These are phyloP conservation scores for Penicillium sp. DNA, from an alignment of 2,329 filamentous ascomycete species.

Conservation along the genomic window DNA sequence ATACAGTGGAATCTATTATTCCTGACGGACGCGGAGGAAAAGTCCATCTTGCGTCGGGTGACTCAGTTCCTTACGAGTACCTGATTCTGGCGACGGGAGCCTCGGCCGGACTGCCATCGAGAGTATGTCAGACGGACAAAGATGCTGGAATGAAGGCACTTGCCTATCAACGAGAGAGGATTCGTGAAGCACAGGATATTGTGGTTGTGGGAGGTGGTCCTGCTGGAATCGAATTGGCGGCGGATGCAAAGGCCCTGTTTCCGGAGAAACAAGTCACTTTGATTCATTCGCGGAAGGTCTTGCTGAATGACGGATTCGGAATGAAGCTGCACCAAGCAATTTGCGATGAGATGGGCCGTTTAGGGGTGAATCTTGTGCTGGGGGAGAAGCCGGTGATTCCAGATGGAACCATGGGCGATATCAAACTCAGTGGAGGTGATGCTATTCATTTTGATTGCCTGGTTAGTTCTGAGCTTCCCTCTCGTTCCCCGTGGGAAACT, in stretches of 20 bases:
- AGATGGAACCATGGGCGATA: constrained; percentile 31
- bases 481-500: constrained; percentile 11
- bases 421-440: constrained; percentile 11
- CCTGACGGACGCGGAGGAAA: constrained; percentile 10
- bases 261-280: constrained; percentile 58
- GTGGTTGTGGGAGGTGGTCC: constrained; percentile 61
- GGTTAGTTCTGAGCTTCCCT: constrained; percentile 29
- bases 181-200: background rate
- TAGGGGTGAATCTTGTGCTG: constrained; percentile 55
- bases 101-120: constrained; percentile 50
- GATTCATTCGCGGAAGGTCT: constrained; percentile 56
- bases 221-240: constrained; percentile 61
- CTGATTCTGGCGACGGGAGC: constrained; percentile 61
- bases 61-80: constrained; percentile 54
- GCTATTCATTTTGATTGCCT: constrained; percentile 53
- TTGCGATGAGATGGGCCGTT: constrained; percentile 43
- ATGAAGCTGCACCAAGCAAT: constrained; percentile 39
- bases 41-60: constrained; percentile 46
- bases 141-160: constrained; percentile 46
- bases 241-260: constrained; percentile 48
- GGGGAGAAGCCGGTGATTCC: constrained; percentile 45
- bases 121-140: constrained; percentile 48
- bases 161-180: constrained; percentile 16
- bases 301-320: constrained; percentile 57
- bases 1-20: constrained; percentile 42